Evolutionary conservation across 23 red algal species (phyloP), one percentile per base, ranked within the genome.

Genomic region (Porphyridium purpureum): DNA sequence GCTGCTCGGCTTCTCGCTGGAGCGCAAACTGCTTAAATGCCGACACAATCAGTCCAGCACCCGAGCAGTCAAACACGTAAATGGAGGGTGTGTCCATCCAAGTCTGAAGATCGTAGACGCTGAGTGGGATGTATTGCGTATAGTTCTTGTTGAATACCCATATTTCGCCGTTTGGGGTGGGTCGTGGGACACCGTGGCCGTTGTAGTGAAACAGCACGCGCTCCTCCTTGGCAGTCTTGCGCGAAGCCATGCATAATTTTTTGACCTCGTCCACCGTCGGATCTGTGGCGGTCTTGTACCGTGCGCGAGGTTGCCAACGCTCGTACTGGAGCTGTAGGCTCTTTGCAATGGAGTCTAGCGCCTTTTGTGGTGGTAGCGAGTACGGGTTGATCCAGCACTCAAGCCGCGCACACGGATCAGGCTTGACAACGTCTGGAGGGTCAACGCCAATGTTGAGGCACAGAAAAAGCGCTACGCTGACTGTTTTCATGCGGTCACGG

Each of bases 131-230:
- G 31, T 98, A 98, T 47, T 98, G 78, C 4, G 78, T 81, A 46
- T 75, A 86, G 49, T 82, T 80, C 22, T 62, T 68, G 54, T 86
- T 98, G 50, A 98, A 98, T 4, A 98, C 64, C 90, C 90, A 98
- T n/a, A 98, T 42, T 64, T 98, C 90, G 47, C 90, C 90, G 52
- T 86, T 85, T 23, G 72, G 34, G 35, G 90, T 98, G 14, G 90
- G 90, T 49, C 49, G 47, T 35, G 90, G 80, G 15, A 86, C 90
- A 4, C 90, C 90, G 62, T 98, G 90, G 49, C 90, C 90, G 47
- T 98, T 98, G 64, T 84, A 98, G 75, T 81, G 80, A 49, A 98
- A 98, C 3, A 98, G 73, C 31, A 98, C 72, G 11, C 90, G 66
- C 35, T 98, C 79, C n/a, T 75, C 73, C 49, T 70, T 73, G 7